A percentile compares a stretch with the other conserved stretches of the same genome.
Conservation (phyloP, 2,329 filamentous ascomycete species). For the Verticillium dahliae region DNA sequence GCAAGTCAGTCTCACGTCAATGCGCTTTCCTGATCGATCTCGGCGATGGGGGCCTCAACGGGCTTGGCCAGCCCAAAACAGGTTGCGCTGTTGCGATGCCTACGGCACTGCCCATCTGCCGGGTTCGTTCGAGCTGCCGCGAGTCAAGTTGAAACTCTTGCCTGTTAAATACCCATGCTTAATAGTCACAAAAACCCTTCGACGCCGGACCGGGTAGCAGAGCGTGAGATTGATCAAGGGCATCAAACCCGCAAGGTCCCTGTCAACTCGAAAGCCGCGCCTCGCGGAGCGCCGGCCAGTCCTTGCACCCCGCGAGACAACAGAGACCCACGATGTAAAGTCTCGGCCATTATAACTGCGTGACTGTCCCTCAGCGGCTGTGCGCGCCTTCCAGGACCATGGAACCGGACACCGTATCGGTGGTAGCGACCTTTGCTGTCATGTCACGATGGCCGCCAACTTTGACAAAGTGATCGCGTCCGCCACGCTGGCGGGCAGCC, state of each 20-base stretch:
- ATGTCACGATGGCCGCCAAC: background rate
- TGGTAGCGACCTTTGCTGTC: background rate
- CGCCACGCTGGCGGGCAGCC: slow-evolving; percentile 10
- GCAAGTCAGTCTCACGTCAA: background rate
- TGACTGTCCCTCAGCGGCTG: background rate
- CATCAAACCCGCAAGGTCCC: background rate
- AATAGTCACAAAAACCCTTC: background rate
- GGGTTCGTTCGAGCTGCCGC: background rate
- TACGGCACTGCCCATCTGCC: background rate
- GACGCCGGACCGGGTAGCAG: background rate
- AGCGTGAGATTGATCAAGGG: background rate
- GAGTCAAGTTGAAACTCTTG: background rate
- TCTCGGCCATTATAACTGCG: background rate
- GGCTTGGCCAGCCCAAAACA: background rate
- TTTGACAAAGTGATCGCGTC: slow-evolving; percentile 1
- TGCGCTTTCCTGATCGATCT: background rate
- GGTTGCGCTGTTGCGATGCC: background rate
- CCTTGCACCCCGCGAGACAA: background rate
- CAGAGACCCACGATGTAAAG: background rate
- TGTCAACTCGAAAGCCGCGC: background rate
- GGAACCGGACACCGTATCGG: background rate
- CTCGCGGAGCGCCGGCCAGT: background rate
- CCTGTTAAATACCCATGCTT: background rate
- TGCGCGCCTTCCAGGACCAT: background rate
- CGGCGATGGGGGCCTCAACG: background rate